A percentile compares a stretch with the other conserved stretches of the same genome.
These are phyloP conservation scores for Solanum pimpinellifolium DNA, from an alignment of 257 asterid genomes.

Conservation along the genomic window DNA sequence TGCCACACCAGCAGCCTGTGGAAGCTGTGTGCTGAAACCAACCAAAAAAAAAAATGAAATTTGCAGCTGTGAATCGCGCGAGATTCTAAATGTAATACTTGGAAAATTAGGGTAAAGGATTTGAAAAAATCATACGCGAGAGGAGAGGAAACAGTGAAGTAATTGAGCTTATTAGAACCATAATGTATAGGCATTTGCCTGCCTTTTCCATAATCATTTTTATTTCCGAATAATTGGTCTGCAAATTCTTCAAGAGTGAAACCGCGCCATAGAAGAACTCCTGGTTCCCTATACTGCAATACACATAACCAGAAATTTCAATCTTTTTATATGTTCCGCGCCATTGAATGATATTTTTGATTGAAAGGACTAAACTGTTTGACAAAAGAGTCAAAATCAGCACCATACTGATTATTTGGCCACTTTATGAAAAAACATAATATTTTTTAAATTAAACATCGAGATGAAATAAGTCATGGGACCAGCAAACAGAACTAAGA, in stretches of 20 bases:
- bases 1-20: slow-evolving; percentile 95
- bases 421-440: too few species aligned
- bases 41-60: not conserved
- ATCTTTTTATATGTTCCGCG: not conserved
- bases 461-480: not conserved
- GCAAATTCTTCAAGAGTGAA: slow-evolving; percentile 68
- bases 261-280: slow-evolving; percentile 86
- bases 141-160: slow-evolving; percentile 70
- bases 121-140: slow-evolving; percentile 44
- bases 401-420: not conserved
- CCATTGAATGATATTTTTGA: not conserved
- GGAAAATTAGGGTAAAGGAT: not conserved
- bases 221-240: slow-evolving; percentile 65
- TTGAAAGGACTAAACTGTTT: not conserved
- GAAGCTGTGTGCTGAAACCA: slow-evolving; percentile 68
- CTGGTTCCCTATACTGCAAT: slow-evolving; percentile 72
- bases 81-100: not conserved
- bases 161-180: slow-evolving; percentile 62
- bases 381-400: not conserved
- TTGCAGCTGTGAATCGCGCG: not conserved
- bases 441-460: not conserved
- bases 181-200: slow-evolving; percentile 95
- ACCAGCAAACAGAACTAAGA: not conserved
- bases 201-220: slow-evolving; percentile 63
- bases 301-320: not conserved